phyloP scores from a whole-genome alignment of 2,329 filamentous ascomycete species.

The Trichoderma afroharzianum region DNA sequence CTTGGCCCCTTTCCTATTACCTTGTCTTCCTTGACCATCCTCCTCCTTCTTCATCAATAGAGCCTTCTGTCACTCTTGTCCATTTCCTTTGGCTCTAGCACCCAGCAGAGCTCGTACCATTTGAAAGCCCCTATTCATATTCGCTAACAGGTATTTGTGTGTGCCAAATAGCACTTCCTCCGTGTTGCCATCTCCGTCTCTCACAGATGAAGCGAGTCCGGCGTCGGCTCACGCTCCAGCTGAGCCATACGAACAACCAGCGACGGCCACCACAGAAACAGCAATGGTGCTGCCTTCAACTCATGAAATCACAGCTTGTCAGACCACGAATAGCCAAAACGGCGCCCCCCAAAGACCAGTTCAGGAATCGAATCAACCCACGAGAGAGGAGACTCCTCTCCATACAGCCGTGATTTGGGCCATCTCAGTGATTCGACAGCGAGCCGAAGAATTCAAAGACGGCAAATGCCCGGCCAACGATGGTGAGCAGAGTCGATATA shows the following conservation, averaged over 20 bases:
- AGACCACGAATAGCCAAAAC: not conserved
- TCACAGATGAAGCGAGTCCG: slow-evolving; percentile 58
- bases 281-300: not conserved
- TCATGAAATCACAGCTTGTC: not conserved
- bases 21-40: too few species aligned
- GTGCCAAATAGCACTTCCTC: slow-evolving; percentile 20
- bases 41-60: too few species aligned
- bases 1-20: not conserved
- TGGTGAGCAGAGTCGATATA: slow-evolving; percentile 45
- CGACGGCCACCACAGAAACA: not conserved
- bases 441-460: not conserved
- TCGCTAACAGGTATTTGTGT: not conserved
- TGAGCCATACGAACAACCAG: not conserved
- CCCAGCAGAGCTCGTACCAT: too few species aligned
- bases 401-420: not conserved
- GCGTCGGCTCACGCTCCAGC: slow-evolving; percentile 16
- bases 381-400: not conserved
- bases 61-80: not conserved
- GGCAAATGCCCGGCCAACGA: not conserved
- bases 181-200: slow-evolving; percentile 59
- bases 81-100: not conserved
- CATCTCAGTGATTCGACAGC: not conserved
- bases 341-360: not conserved
- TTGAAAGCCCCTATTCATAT: not conserved
- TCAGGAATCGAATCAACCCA: not conserved